phyloP scores from a whole-genome alignment of 208 protist genomes.

The Leishmania martiniquensis region DNA sequence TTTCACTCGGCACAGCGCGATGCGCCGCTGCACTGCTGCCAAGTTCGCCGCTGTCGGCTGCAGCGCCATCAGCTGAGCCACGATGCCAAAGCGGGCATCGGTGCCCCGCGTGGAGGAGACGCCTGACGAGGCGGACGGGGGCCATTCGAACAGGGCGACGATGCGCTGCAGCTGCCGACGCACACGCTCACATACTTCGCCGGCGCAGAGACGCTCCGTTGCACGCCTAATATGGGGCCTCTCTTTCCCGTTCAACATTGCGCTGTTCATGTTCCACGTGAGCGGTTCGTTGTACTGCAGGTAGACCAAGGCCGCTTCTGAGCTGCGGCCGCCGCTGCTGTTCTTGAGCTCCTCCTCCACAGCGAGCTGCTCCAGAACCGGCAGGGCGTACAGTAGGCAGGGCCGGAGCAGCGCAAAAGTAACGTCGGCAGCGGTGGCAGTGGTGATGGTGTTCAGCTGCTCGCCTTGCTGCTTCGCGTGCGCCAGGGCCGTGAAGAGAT shows the following conservation, averaged over 20 bases:
- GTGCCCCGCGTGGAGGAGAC: neutral
- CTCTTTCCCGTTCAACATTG: neutral
- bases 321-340: neutral
- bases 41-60: slow-evolving; percentile 13
- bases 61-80: slow-evolving; percentile 23
- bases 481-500: slow-evolving; percentile 22
- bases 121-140: neutral
- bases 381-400: slow-evolving; percentile 33
- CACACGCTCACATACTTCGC: slow-evolving; percentile 29
- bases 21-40: slow-evolving; percentile 18
- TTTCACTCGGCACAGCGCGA: neutral
- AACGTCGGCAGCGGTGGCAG: slow-evolving; percentile 8
- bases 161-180: slow-evolving; percentile 24
- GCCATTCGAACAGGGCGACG: slow-evolving; percentile 13
- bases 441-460: neutral
- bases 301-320: neutral
- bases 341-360: slow-evolving; percentile 18
- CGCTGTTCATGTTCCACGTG: slow-evolving; percentile 2
- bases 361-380: slow-evolving; percentile 21
- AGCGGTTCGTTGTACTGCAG: slow-evolving; percentile 27
- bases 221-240: neutral
- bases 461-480: slow-evolving; percentile 18
- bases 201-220: slow-evolving; percentile 25
- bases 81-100: slow-evolving; percentile 14
- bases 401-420: slow-evolving; percentile 32